Evolutionary conservation across 2,329 filamentous ascomycete genomes (phyloP), one percentile per base, ranked within the genome.

Genomic region (Cadophora malorum): DNA sequence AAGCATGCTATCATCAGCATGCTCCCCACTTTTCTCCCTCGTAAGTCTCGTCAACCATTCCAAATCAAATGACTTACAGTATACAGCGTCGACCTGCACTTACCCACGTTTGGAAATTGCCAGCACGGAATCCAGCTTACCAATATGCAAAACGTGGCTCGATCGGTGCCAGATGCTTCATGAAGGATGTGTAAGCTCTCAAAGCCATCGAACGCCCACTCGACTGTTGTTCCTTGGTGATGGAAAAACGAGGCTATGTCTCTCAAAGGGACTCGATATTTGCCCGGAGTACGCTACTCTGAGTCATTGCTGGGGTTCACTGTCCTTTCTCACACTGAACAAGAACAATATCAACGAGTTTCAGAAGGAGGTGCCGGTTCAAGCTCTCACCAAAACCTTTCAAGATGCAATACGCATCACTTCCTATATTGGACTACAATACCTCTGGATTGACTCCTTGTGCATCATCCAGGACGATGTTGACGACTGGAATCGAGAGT

Each of bases 391-490:
- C 16, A 63, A 67, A 21, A 76, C 72, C 4, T 75, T 75, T 61
- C 62, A 68, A 55, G 72, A 76, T 56, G 73, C 73, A 19, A 72
- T 76, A 9, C 28, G 65, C 31, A 67, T 74, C 5, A 65, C 67
- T 3, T 53, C 65, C 49, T 61, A 55, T 14, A 58, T 73, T 12
- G 69, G 69, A 5, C 50, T 76, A 31, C 52, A 69, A 16, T 76
- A 76, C 56, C 61, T 76, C 3, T 77, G 75, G 75, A 74, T 76
- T 41, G 74, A 76, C 60, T 73, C 71, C 10, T 64, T 76, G 21
- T 76, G 74, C 63, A 74, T 76, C 41, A 56, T 76, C 21, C 74
- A 76, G 65, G 69, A 74, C 58, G 65, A 66, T 33, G 28, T 41
- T 21, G 62, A 67, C 10, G 74, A 76, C 63, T 75, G 73, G 73